Percentiles rank a stretch among this genome's conserved stretches.
Evolutionary conservation across 2,329 filamentous ascomycete genomes (phyloP).

Genomic region (Trichoderma koningii): DNA sequence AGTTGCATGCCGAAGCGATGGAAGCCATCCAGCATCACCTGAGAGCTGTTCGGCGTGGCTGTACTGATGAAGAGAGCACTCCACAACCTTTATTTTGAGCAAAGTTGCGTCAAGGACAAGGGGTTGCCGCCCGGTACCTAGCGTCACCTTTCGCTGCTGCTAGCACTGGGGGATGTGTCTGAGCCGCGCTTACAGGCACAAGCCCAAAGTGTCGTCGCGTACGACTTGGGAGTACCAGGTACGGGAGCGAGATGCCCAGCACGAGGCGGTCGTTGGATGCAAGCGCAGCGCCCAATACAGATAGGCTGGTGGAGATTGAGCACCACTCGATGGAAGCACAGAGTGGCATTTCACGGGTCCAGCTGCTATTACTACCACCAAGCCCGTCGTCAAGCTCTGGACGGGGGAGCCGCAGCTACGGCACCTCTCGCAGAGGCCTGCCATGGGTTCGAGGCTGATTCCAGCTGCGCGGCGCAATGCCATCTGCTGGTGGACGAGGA

Average conservation of each 20-base stretch:
- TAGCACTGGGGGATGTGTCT: neutral
- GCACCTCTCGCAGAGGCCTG: constrained; percentile 8
- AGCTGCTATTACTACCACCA: constrained; percentile 11
- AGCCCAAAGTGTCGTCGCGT: neutral
- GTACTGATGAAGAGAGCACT: constrained; percentile 2
- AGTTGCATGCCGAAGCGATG: neutral
- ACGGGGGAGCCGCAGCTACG: constrained; percentile 28
- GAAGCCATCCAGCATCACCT: neutral
- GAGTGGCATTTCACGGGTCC: constrained; percentile 14
- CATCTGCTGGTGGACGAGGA: constrained; percentile 9
- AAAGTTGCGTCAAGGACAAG: constrained; percentile 19
- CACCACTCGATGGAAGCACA: constrained; percentile 14
- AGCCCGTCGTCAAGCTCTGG: constrained; percentile 28
- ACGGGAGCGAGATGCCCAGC: neutral
- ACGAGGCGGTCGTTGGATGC: constrained; percentile 21
- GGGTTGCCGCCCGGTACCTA: constrained; percentile 4
- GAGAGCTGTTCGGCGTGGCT: constrained; percentile 1
- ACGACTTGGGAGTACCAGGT: constrained; percentile 9
- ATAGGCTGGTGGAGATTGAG: constrained; percentile 31
- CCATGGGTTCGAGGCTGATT: constrained; percentile 21
- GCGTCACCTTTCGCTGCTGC: constrained; percentile 8
- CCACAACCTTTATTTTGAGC: constrained; percentile 23
- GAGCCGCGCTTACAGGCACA: constrained; percentile 14
- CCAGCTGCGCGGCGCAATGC: constrained; percentile 25
- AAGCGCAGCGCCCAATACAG: constrained; percentile 5